phyloP scores from a whole-genome alignment of 2,329 filamentous ascomycete genomes.

The Pezicula neosporulosa region DNA sequence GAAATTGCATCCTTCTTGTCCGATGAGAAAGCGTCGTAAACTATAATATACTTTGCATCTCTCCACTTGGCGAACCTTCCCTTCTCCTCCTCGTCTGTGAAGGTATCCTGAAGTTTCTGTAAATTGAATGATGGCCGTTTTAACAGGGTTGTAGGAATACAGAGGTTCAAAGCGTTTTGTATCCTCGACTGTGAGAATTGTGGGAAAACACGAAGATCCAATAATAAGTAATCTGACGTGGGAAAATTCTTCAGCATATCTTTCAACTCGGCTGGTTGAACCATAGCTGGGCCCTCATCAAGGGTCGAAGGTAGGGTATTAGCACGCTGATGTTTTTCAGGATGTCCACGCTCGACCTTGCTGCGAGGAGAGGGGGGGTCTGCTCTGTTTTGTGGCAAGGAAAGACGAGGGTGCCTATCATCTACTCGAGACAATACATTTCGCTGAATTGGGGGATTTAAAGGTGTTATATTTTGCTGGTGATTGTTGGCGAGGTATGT shows the following conservation, averaged over 20 bases:
- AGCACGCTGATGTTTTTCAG: conserved; percentile 31
- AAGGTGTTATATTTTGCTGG: conserved; percentile 37
- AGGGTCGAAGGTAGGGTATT: conserved; percentile 50
- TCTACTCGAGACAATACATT: conserved; percentile 32
- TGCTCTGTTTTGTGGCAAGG: conserved; percentile 44
- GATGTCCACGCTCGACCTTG: conserved; percentile 4
- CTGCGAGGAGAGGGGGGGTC: conserved; percentile 36
- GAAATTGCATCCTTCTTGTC: conserved; percentile 77
- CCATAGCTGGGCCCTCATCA: conserved; percentile 46
- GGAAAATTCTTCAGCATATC: conserved; percentile 46
- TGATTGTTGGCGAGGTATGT: conserved; percentile 44
- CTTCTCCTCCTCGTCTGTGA: conserved; percentile 68
- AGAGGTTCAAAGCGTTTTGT: conserved; percentile 80
- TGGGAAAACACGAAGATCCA: conserved; percentile 85
- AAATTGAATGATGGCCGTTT: conserved; percentile 90
- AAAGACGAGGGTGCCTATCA: conserved; percentile 51
- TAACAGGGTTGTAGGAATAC: conserved; percentile 89
- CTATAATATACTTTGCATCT: conserved; percentile 71
- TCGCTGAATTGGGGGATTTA: conserved; percentile 17
- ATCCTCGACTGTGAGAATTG: conserved; percentile 77
- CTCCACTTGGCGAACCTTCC: conserved; percentile 75
- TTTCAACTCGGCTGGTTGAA: conserved; percentile 51
- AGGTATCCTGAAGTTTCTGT: conserved; percentile 82
- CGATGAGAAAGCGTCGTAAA: conserved; percentile 78
- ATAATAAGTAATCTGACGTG: conserved; percentile 49